Percentiles rank a stretch among this genome's conserved stretches.
These are phyloP conservation scores for Alnus rubra DNA, from an alignment of 306 rosid genomes.

Conservation along the genomic window DNA sequence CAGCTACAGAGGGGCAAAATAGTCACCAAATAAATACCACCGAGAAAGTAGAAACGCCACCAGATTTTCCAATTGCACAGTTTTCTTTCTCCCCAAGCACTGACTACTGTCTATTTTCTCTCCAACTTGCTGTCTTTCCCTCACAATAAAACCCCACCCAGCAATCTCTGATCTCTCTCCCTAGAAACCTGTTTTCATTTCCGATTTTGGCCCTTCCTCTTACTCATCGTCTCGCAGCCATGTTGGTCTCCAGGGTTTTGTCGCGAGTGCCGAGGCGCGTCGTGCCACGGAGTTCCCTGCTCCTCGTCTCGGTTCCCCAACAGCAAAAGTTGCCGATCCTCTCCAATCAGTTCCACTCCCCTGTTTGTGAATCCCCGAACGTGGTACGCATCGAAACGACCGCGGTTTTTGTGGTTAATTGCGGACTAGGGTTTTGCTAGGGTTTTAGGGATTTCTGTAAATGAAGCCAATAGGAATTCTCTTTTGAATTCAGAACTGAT, in stretches of 20 bases:
- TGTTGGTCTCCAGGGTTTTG: slow-evolving; percentile 60
- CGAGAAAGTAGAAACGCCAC: background rate
- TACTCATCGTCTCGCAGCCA: slow-evolving; percentile 35
- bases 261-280: slow-evolving; percentile 45
- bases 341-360: slow-evolving; percentile 48
- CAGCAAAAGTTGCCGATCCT: slow-evolving; percentile 39
- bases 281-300: slow-evolving; percentile 41
- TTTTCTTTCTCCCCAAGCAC: slow-evolving; percentile 28
- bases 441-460: slow-evolving; percentile 44
- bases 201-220: slow-evolving; percentile 3
- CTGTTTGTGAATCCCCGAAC: slow-evolving; percentile 41
- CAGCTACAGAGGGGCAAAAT: slow-evolving; percentile 8
- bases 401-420: background rate
- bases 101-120: background rate
- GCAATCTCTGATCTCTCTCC: background rate
- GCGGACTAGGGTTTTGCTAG: slow-evolving; percentile 57
- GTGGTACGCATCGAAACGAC: slow-evolving; percentile 39
- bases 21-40: slow-evolving; percentile 1
- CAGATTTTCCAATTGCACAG: background rate
- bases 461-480: background rate
- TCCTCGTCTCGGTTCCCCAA: slow-evolving; percentile 49
- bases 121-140: background rate
- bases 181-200: background rate
- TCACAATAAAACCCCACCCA: background rate
- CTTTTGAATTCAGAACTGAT: slow-evolving; percentile 3